A percentile compares a stretch with the other conserved stretches of the same genome.
These are phyloP conservation scores for Albatrellus ellisii DNA, from an alignment of 768 basidiomycete genomes.

Conservation along the genomic window DNA sequence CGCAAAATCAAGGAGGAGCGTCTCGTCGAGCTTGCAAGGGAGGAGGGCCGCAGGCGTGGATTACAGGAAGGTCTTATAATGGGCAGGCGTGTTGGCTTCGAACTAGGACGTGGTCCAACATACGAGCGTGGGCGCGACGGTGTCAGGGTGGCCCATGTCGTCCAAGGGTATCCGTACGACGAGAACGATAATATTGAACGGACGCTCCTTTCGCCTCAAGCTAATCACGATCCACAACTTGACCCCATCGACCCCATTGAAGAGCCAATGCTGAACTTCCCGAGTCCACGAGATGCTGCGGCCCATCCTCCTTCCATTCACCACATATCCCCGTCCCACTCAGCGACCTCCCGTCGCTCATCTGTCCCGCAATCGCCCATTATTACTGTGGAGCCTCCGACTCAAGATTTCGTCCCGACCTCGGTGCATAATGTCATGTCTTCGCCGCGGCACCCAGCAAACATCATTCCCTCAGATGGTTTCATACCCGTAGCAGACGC, in stretches of 20 bases:
- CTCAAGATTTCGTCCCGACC: neutral
- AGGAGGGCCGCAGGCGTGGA: conserved; percentile 40
- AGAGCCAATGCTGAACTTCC: conserved; percentile 12
- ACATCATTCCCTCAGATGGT: conserved; percentile 9
- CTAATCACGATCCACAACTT: neutral
- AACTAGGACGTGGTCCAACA: conserved; percentile 20
- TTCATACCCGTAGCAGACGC: conserved; percentile 11
- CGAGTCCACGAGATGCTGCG: neutral
- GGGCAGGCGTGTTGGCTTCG: conserved; percentile 19
- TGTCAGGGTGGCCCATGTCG: conserved; percentile 3
- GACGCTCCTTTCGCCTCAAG: neutral
- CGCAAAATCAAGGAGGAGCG: conserved; percentile 34
- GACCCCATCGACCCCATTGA: conserved; percentile 11
- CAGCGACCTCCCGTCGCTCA: neutral
- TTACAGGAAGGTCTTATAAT: conserved; percentile 36
- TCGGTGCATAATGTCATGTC: conserved; percentile 6
- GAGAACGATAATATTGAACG: conserved; percentile 5
- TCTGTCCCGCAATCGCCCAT: neutral
- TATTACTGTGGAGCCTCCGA: conserved; percentile 1
- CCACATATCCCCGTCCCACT: neutral
- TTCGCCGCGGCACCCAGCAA: conserved; percentile 6
- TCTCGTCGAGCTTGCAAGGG: conserved; percentile 34
- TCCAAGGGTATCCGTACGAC: neutral
- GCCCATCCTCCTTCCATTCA: neutral
- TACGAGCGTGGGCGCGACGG: too few relatives aligned